Conservation (phyloP, 208 protist genomes). For the Crithidia brevicula region DNA sequence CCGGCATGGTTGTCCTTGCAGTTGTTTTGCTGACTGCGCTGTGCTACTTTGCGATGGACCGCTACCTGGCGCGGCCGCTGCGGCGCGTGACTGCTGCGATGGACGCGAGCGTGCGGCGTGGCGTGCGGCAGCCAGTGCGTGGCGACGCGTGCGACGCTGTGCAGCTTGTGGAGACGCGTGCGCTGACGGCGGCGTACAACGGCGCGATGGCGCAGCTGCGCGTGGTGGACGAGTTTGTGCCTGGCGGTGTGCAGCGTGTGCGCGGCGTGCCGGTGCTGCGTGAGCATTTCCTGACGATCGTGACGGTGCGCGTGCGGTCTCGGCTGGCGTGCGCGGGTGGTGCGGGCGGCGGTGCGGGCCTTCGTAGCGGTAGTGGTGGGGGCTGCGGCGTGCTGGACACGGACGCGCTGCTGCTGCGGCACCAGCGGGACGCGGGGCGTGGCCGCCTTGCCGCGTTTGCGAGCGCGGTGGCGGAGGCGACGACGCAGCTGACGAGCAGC, state of each 20-base stretch:
- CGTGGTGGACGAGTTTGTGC: slow-evolving; percentile 29
- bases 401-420: slow-evolving; percentile 3
- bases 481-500: slow-evolving; percentile 17
- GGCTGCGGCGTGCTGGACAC: neutral
- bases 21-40: slow-evolving; percentile 4
- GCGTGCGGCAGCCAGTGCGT: slow-evolving; percentile 9
- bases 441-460: slow-evolving; percentile 6
- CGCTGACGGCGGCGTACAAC: slow-evolving; percentile 27
- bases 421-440: neutral
- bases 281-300: slow-evolving; percentile 9
- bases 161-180: slow-evolving; percentile 13
- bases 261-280: neutral
- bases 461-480: slow-evolving; percentile 1
- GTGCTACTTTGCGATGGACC: slow-evolving; percentile 7
- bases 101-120: slow-evolving; percentile 6
- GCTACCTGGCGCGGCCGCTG: slow-evolving; percentile 15
- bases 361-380: neutral
- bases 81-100: slow-evolving; percentile 9
- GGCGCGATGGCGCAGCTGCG: slow-evolving; percentile 22
- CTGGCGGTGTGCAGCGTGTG: neutral
- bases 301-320: slow-evolving; percentile 15
- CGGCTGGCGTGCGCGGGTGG: no score
- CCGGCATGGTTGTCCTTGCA: neutral
- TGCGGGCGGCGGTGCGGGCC: neutral
- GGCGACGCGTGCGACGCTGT: slow-evolving; percentile 6